Evolutionary conservation across 441 rosid genomes (phyloP).

Genomic region (Melastoma candidum): DNA sequence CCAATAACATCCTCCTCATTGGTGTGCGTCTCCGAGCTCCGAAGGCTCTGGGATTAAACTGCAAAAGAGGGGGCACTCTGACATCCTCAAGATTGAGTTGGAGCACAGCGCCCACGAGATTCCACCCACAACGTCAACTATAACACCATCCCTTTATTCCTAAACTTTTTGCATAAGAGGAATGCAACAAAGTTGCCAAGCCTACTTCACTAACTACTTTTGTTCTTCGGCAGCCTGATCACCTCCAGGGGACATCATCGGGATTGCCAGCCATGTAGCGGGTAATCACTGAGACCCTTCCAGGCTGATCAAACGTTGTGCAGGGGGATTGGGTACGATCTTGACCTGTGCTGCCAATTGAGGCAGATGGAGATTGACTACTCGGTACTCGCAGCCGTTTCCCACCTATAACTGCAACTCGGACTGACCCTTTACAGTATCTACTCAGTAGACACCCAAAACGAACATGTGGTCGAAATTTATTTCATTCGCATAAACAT

Average conservation of each 20-base stretch:
- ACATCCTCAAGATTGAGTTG: constrained; percentile 5
- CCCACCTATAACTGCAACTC: not conserved
- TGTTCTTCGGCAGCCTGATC: constrained; percentile 8
- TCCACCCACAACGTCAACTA: constrained; percentile 4
- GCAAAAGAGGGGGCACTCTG: not conserved
- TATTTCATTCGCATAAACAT: too few species aligned
- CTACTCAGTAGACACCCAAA: not conserved
- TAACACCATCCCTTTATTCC: constrained; percentile 4
- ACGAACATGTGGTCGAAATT: too few species aligned
- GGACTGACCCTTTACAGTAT: not conserved
- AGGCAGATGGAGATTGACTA: not conserved
- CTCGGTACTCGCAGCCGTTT: constrained; percentile 1
- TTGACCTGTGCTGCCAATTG: constrained; percentile 2
- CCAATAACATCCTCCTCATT: constrained; percentile 7
- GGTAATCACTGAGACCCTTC: constrained; percentile 4
- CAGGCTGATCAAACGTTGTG: not conserved
- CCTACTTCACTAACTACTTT: constrained; percentile 11
- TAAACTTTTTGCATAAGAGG: constrained; percentile 12
- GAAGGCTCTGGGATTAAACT: not conserved
- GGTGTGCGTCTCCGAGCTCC: constrained; percentile 1
- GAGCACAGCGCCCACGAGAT: not conserved
- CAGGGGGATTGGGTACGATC: constrained; percentile 8
- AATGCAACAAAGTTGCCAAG: not conserved
- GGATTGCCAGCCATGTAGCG: not conserved
- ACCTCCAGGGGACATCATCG: not conserved